Base-by-base conservation (phyloP, 1,139 yeast genomes). In the Hemisphaericaspora xylanilytica region DNA sequence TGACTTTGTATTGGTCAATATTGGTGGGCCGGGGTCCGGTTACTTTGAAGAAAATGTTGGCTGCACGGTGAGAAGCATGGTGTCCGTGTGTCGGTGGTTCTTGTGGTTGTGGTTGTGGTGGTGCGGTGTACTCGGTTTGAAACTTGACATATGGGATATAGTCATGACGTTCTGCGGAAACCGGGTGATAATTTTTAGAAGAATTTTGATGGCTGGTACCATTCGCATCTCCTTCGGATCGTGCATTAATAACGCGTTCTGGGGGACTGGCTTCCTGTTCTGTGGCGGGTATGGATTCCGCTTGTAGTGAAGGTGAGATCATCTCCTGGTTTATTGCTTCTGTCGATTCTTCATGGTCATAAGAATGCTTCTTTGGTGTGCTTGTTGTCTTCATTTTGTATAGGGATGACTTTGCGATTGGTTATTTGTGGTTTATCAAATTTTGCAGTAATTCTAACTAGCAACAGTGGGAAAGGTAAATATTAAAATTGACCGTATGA, bases 41-140 rank as follows among this genome's bases (percentile, higher is more conserved):
- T 9, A 20, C 17, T 25, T 33, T 33, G 24, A 33, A 33, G 25
- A 33, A 33, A 33, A 13, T 13, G 17, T 33, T 33, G n/a, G 35
- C 12, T 16, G 30, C 9, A 3, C 26, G 30, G 11, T 33, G 28
- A 15, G 14, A 15, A 18, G 15, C 20, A 11, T 9, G 16, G 5
- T 22, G 25, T 22, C 16, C 21, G 17, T 25, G 28, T 16, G 24
- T n/a, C n/a, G 30, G 15, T 22, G 12, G 15, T 26, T 25, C 30
- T 14, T 26, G 35, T 9, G 20, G 16, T 6, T 21, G 22, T 10
- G 17, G 25, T 24, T 17, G 35, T n/a, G 20, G 29, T 3, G 24
- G 22, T 2, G 17, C 18, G 9, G 35, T n/a, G 14, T 26, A 33
- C 3, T 33, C 17, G 9, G 35, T 26, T 12, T 27, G 16, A 14